Evolutionary conservation across 2,329 filamentous ascomycete species (phyloP).

Genomic region (Thelonectria discophora): DNA sequence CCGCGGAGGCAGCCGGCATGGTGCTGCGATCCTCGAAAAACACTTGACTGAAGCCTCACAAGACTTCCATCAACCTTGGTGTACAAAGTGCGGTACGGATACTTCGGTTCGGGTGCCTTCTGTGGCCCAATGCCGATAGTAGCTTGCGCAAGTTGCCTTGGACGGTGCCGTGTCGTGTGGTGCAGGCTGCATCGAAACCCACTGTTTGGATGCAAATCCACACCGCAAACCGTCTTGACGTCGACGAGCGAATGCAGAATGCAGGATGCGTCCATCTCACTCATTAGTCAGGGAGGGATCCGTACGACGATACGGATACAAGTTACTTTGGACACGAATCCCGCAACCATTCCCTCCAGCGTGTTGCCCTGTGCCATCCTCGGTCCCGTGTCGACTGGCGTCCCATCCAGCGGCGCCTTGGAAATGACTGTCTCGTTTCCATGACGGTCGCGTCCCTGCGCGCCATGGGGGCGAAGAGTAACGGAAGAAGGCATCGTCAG

Average conservation of each 20-base stretch:
- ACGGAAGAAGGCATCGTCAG: constrained; percentile 17
- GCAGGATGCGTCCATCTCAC: constrained; percentile 17
- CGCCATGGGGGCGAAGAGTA: constrained; percentile 19
- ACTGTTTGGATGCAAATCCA: constrained; percentile 24
- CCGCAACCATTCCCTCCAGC: constrained; percentile 3
- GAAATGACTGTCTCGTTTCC: constrained; percentile 24
- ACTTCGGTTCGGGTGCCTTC: constrained; percentile 21
- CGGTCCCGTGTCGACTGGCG: constrained; percentile 6
- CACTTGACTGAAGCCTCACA: constrained; percentile 30
- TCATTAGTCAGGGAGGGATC: constrained; percentile 1
- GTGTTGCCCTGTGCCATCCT: background rate
- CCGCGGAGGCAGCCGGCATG: constrained; percentile 23
- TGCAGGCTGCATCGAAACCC: constrained; percentile 21
- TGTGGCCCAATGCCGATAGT: constrained; percentile 13
- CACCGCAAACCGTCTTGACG: constrained; percentile 17
- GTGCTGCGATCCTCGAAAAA: constrained; percentile 29
- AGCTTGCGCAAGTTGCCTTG: constrained; percentile 19
- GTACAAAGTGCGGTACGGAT: background rate
- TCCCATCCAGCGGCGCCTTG: constrained; percentile 5
- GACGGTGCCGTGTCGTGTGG: constrained; percentile 18
- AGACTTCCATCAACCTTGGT: constrained; percentile 14
- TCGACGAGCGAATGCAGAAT: constrained; percentile 12
- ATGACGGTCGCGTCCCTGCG: constrained; percentile 24
- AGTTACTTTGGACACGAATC: constrained; percentile 9
- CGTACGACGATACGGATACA: constrained; percentile 9